Evolutionary conservation across 148 eudicot genomes (phyloP), one percentile per base, ranked within the genome.

Genomic region (Fallopia convolvulus): DNA sequence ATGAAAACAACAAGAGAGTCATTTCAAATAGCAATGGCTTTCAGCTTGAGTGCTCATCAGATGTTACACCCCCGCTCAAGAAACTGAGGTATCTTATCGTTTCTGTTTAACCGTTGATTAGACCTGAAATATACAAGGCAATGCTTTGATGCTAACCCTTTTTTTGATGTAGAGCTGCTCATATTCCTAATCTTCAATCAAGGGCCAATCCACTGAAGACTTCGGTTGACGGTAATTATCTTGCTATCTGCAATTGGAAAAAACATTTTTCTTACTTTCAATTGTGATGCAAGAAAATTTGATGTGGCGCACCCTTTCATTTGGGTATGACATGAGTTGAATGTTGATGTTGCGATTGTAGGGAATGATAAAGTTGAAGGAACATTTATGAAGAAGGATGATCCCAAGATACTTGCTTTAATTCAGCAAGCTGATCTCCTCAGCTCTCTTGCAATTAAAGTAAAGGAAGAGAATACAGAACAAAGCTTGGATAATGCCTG

Each of bases 401-500:
- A 92, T 77, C 97, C 99, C 20, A 92, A 84, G 87, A 83, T 92
- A 63, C 79, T 87, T 68, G 94, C 94, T 48, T 77, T 92, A 83
- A 74, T 91, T 82, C 93, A 93, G 80, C 97, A 93, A 88, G 99
- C 94, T 44, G 97, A 95, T 83, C 81, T 95, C 58, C 97, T 95
- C 47, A 90, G 91, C 87, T 90, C 97, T 40, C 94, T 95, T 80
- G 97, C 99, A 39, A 80, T 76, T 48, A 91, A 91, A 89, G 97
- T 93, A 70, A 92, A 90, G 77, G 74, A 80, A 76, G 97, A 93
- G 78, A 87, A 86, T 44, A 84, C 93, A 26, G 94, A 84, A 17
- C 89, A 88, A 79, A 95, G 94, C 79, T 88, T 91, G 75, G 98
- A 95, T 86, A 86, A 80, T 95, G 98, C 99, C 77, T 95, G 99